A percentile compares a stretch with the other conserved stretches of the same genome.
Conservation (phyloP, 2,329 filamentous ascomycete species). For the Pseudocercospora crystallina region DNA sequence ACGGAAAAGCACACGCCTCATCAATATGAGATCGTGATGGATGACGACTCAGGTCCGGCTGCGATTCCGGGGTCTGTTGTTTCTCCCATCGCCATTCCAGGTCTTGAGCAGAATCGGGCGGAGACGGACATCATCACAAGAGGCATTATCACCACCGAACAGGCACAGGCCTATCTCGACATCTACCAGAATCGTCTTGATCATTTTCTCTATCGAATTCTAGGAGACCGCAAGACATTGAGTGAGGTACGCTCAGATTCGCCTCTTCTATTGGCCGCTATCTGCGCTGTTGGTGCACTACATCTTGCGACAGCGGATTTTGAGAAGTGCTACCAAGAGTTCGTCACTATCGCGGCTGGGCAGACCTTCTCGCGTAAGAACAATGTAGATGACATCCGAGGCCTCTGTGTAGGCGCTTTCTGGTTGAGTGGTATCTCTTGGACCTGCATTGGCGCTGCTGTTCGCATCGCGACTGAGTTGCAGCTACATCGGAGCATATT, state of each 20-base stretch:
- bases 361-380: constrained; percentile 31
- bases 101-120: constrained; percentile 24
- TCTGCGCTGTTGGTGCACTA: constrained; percentile 38
- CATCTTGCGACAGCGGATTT: constrained; percentile 31
- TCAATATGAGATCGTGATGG: constrained; percentile 41
- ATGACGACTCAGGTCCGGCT: constrained; percentile 38
- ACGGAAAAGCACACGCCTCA: constrained; percentile 29
- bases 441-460: constrained; percentile 33
- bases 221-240: constrained; percentile 32
- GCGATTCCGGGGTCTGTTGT: constrained; percentile 35
- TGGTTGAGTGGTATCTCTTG: constrained; percentile 38
- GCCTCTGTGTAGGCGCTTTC: constrained; percentile 40
- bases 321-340: constrained; percentile 34
- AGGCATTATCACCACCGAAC: constrained; percentile 28
- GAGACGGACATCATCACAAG: constrained; percentile 32
- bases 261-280: constrained; percentile 35
- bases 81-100: constrained; percentile 28
- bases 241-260: constrained; percentile 32
- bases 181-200: constrained; percentile 36
- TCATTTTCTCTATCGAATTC: constrained; percentile 35
- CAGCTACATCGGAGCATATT: constrained; percentile 40
- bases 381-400: constrained; percentile 34
- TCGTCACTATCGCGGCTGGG: constrained; percentile 29
- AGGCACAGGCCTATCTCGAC: constrained; percentile 32
- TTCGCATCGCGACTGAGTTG: constrained; percentile 42